Percentiles rank a stretch among this genome's conserved stretches.
Conservation (phyloP, 208 protist genomes). For the Trypanosoma brucei region DNA sequence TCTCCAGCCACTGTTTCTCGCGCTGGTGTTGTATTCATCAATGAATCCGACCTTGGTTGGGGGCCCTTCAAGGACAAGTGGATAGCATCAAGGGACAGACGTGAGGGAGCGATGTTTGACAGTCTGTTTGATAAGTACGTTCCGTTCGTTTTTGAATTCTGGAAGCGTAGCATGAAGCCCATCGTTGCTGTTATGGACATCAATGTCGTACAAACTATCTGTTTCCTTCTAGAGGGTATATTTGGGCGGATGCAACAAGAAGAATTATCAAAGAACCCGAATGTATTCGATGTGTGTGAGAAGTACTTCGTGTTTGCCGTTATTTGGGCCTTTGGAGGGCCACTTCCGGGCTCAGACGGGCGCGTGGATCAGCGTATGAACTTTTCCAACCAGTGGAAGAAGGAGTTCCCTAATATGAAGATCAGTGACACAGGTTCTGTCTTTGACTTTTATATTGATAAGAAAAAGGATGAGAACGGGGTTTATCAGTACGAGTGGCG, state of each 20-base stretch:
- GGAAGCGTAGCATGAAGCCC: conserved; percentile 87
- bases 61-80: conserved; percentile 95
- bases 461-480: conserved; percentile 81
- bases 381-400: conserved; percentile 96
- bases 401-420: conserved; percentile 92
- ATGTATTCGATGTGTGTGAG: conserved; percentile 93
- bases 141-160: conserved; percentile 90
- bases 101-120: conserved; percentile 91
- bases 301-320: conserved; percentile 96
- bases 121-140: conserved; percentile 98
- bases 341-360: conserved; percentile 93
- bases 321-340: conserved; percentile 97
- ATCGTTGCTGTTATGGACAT: conserved; percentile 93
- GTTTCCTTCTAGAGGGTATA: conserved; percentile 94
- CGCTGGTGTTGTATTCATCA: conserved; percentile 97
- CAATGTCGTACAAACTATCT: conserved; percentile 95
- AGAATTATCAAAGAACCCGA: conserved; percentile 80
- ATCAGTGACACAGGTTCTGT: conserved; percentile 88
- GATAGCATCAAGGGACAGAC: conserved; percentile 88
- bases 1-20: conserved; percentile 98
- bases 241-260: conserved; percentile 81
- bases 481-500: conserved; percentile 80
- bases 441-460: conserved; percentile 96
- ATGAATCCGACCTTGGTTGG: conserved; percentile 97
- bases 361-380: conserved; percentile 87